phyloP scores from a whole-genome alignment of 2,329 filamentous ascomycete genomes.

The Fusarium dimerum region DNA sequence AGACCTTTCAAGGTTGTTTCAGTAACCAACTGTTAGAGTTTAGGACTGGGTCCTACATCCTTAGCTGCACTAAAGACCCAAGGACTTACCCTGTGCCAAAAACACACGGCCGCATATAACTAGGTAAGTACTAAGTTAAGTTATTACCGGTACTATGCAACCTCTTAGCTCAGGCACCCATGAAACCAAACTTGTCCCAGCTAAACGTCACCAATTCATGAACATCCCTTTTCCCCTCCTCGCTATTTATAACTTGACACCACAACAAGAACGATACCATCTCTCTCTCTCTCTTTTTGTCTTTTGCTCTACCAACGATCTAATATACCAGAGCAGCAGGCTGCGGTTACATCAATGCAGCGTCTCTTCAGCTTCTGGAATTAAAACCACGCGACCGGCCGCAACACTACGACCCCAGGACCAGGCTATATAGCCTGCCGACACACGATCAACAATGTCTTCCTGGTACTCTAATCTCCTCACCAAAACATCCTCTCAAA shows the following conservation, averaged over 20 bases:
- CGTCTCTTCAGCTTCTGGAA: constrained; percentile 2
- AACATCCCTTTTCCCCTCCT: constrained; percentile 6
- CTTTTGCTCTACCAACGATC: too few species aligned
- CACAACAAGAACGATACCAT: constrained; percentile 1
- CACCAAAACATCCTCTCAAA: constrained; percentile 64
- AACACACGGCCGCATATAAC: background rate
- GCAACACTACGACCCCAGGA: background rate
- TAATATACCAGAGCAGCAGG: constrained; percentile 13
- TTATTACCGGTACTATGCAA: constrained; percentile 3
- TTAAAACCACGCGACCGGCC: constrained; percentile 2
- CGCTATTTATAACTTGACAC: constrained; percentile 7
- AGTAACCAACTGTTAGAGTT: too few species aligned
- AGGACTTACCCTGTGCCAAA: too few species aligned
- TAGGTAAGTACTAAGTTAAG: too few species aligned
- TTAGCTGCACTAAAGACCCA: too few species aligned
- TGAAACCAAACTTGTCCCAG: constrained; percentile 24
- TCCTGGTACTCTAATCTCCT: constrained; percentile 80
- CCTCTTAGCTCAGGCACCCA: constrained; percentile 27
- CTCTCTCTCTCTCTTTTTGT: background rate
- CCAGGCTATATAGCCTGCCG: background rate
- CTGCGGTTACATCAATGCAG: constrained; percentile 4
- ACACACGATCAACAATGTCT: constrained; percentile 52
- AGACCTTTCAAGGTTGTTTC: background rate
- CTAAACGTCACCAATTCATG: constrained; percentile 28
- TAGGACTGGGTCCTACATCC: too few species aligned